A percentile compares a stretch with the other conserved stretches of the same genome.
phyloP scores from a whole-genome alignment of 345 rosid species.

The Acer negundo region DNA sequence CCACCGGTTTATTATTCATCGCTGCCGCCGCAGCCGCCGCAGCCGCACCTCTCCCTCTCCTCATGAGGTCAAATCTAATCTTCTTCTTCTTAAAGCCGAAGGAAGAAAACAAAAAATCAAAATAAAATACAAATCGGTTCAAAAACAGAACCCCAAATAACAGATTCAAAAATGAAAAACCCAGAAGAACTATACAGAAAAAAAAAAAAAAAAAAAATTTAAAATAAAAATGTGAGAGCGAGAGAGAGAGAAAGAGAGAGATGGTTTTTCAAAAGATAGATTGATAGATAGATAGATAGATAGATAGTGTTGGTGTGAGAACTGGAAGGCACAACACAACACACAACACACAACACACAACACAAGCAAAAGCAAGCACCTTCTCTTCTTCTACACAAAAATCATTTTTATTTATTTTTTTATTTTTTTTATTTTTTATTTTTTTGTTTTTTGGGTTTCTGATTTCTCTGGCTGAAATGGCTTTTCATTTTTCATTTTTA shows the following conservation, averaged over 20 bases:
- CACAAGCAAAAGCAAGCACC: slow-evolving; percentile 19
- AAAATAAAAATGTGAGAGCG: not conserved
- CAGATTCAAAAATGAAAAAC: not conserved
- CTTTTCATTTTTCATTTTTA: slow-evolving; percentile 14
- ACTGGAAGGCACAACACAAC: slow-evolving; percentile 29
- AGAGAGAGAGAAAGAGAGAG: slow-evolving; percentile 14
- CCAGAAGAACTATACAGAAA: not conserved
- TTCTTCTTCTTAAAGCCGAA: too few species aligned
- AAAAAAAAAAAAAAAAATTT: too few species aligned
- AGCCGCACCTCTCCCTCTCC: slow-evolving; percentile 62
- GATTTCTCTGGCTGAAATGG: slow-evolving; percentile 33
- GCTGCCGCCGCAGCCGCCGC: slow-evolving; percentile 27
- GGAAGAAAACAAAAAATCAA: not conserved
- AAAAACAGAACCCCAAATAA: not conserved
- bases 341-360: not conserved
- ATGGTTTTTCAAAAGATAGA: not conserved
- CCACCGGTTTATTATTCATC: slow-evolving; percentile 8
- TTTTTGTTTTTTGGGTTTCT: not conserved
- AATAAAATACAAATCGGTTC: not conserved
- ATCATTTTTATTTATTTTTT: slow-evolving; percentile 1
- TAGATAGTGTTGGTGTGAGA: slow-evolving; percentile 18
- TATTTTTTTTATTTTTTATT: too few species aligned
- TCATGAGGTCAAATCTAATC: slow-evolving; percentile 28
- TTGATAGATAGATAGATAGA: slow-evolving; percentile 18
- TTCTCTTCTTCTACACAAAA: slow-evolving; percentile 43